Evolutionary conservation across 805 yeast species (phyloP).

Genomic region (Barnettozyma botsteinii): DNA sequence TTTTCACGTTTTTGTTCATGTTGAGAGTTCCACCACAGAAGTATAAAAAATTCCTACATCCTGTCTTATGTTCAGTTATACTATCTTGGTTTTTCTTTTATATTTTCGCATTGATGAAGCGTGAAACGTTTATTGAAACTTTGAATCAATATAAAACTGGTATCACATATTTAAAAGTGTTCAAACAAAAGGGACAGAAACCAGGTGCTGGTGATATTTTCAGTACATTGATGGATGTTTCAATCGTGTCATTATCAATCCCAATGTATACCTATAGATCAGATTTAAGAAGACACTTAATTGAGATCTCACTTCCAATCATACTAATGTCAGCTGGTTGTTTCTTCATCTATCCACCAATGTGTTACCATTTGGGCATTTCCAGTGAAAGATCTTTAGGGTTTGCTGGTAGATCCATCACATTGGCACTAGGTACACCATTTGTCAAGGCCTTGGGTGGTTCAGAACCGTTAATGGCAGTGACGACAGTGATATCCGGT

Average conservation of each 20-base stretch:
- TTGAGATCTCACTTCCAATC: conserved; percentile 55
- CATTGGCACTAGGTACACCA: conserved; percentile 76
- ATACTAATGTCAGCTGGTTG: conserved; percentile 48
- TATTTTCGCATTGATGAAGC: conserved; percentile 50
- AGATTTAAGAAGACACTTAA: conserved; percentile 55
- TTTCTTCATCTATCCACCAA: conserved; percentile 64
- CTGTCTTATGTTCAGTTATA: conserved; percentile 62
- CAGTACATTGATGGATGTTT: conserved; percentile 64
- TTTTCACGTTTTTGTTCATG: conserved; percentile 49
- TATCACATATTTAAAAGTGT: conserved; percentile 53
- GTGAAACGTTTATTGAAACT: conserved; percentile 43
- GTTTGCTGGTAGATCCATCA: conserved; percentile 73
- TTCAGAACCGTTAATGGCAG: conserved; percentile 67
- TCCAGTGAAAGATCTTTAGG: conserved; percentile 58
- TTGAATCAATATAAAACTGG: conserved; percentile 63
- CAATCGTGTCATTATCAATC: conserved; percentile 67
- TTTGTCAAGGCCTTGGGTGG: conserved; percentile 63
- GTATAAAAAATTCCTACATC: conserved; percentile 54
- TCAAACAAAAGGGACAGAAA: conserved; percentile 38
- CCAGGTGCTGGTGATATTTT: conserved; percentile 84
- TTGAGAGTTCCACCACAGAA: conserved; percentile 38
- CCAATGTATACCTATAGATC: conserved; percentile 72
- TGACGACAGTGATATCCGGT: conserved; percentile 72
- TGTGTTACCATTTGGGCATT: conserved; percentile 62
- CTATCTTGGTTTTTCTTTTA: conserved; percentile 58